Conservation (phyloP, 306 rosid species). For the Corylus americana region DNA sequence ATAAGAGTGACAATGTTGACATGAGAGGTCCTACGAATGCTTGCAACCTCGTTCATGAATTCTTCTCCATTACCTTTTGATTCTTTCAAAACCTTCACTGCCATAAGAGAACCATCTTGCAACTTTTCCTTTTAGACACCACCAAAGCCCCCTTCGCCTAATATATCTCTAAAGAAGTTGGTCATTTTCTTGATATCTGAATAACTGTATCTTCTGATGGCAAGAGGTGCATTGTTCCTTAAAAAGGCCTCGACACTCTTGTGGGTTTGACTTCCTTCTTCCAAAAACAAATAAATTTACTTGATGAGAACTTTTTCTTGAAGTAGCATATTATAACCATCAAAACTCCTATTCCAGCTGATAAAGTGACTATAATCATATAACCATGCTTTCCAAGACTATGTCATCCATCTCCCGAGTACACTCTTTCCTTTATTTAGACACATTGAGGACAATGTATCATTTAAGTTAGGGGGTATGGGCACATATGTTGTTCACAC, state of each 20-base stretch:
- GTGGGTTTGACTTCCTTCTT: not conserved
- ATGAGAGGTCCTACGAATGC: not conserved
- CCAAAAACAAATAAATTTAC: no score
- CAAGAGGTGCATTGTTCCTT: not conserved
- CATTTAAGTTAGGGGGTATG: no score
- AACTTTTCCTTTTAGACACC: not conserved
- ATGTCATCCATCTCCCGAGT: no score
- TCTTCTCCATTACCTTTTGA: not conserved
- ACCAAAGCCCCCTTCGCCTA: not conserved
- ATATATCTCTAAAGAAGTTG: not conserved
- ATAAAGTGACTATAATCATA: no score
- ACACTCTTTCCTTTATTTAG: no score
- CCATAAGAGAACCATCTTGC: not conserved
- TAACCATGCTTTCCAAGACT: no score
- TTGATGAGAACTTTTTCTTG: no score
- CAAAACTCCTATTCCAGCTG: no score
- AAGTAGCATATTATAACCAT: no score
- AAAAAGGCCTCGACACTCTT: not conserved
- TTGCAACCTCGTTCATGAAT: not conserved
- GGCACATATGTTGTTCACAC: no score
- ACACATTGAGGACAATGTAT: no score
- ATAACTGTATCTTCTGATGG: not conserved
- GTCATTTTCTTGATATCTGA: not conserved
- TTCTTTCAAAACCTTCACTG: not conserved
- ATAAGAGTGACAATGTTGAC: not conserved